Evolutionary conservation across 306 rosid genomes (phyloP).

Genomic region (Castanospermum australe): DNA sequence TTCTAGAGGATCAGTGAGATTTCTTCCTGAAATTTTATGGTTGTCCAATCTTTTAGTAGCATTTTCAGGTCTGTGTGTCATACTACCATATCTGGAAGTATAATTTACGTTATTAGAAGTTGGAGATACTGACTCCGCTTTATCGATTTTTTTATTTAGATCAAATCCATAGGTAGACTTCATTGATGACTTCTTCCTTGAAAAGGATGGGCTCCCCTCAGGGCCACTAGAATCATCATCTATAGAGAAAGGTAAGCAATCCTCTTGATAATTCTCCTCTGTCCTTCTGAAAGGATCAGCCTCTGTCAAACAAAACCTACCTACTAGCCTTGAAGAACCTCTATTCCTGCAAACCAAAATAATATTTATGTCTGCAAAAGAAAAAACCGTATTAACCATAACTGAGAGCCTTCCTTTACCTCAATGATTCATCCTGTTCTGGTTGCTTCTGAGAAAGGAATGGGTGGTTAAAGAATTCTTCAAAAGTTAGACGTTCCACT

Average conservation of each 20-base stretch:
- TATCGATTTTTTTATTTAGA: conserved; percentile 55
- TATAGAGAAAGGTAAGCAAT: conserved; percentile 79
- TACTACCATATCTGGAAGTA: conserved; percentile 44
- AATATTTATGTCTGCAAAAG: conserved; percentile 22
- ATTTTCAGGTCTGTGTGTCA: conserved; percentile 49
- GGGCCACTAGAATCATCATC: conserved; percentile 88
- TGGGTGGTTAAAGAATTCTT: conserved; percentile 89
- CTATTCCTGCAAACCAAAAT: conserved; percentile 48
- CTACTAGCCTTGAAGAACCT: conserved; percentile 56
- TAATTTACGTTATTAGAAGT: conserved; percentile 37
- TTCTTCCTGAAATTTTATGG: conserved; percentile 49
- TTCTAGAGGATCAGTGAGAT: conserved; percentile 40
- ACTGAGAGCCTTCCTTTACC: conserved; percentile 50
- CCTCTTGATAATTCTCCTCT: conserved; percentile 78
- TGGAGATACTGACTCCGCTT: conserved; percentile 46
- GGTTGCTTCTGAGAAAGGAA: conserved; percentile 59
- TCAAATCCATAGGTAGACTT: conserved; percentile 85
- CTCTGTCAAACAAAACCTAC: conserved; percentile 49
- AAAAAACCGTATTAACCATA: conserved; percentile 18
- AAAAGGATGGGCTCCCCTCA: conserved; percentile 71
- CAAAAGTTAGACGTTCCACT: conserved; percentile 96
- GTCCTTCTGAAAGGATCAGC: conserved; percentile 46
- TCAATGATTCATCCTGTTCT: conserved; percentile 51
- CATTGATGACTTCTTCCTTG: conserved; percentile 58
- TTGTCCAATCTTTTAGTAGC: conserved; percentile 45